Conservation (phyloP, 1,139 yeast species). For the Yamadazyma taylorii region DNA sequence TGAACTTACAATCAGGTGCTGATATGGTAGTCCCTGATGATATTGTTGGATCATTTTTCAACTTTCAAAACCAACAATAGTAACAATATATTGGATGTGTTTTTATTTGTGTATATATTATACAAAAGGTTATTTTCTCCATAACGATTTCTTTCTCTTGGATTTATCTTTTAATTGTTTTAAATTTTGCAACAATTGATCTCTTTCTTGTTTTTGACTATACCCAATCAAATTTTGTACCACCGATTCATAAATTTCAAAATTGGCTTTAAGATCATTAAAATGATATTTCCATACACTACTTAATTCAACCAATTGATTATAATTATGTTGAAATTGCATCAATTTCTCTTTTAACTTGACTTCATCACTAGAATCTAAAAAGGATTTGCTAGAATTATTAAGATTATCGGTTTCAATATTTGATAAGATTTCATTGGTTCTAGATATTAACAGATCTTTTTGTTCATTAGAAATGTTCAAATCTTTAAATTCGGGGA, state of each 20-base stretch:
- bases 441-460: conserved; percentile 19
- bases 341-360: conserved; percentile 23
- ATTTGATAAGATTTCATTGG: conserved; percentile 28
- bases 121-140: conserved; percentile 1
- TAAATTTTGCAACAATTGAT: conserved; percentile 44
- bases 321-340: conserved; percentile 29
- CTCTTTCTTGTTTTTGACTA: conserved; percentile 57
- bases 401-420: conserved; percentile 39
- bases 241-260: conserved; percentile 66
- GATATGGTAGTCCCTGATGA: conserved; percentile 34
- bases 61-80: conserved; percentile 19
- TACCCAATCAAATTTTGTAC: conserved; percentile 72
- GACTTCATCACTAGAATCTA: conserved; percentile 17
- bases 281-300: conserved; percentile 52
- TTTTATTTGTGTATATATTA: conserved; percentile 7
- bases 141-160: conserved; percentile 17
- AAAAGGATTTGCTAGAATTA: conserved; percentile 31
- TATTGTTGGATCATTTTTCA: conserved; percentile 34
- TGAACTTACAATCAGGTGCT: conserved; percentile 45
- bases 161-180: conserved; percentile 26
- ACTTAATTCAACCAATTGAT: conserved; percentile 34
- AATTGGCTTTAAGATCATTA: conserved; percentile 47
- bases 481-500: conserved; percentile 28
- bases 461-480: conserved; percentile 22
- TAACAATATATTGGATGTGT: too few relatives aligned